A percentile compares a stretch with the other conserved stretches of the same genome.
phyloP scores from a whole-genome alignment of 768 basidiomycete species.

The Auricularia sp. region DNA sequence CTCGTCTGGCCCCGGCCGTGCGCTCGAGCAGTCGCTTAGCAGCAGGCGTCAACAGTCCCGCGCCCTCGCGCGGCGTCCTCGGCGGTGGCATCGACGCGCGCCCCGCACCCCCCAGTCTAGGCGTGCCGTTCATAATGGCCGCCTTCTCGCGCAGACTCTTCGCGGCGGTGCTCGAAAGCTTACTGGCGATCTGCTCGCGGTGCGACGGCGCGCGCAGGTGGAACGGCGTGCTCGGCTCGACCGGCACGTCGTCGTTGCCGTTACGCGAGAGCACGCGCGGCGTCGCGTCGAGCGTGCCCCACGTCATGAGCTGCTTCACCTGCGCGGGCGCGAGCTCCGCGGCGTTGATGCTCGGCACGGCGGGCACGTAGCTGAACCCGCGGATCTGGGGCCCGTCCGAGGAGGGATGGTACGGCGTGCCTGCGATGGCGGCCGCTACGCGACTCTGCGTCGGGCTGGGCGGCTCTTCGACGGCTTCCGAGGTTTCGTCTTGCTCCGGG shows the following conservation, averaged over 20 bases:
- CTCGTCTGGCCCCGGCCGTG: constrained; percentile 50
- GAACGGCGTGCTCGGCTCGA: constrained; percentile 53
- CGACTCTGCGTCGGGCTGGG: constrained; percentile 86
- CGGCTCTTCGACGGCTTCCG: constrained; percentile 40
- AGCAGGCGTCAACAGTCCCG: constrained; percentile 79
- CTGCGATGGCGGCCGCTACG: constrained; percentile 86
- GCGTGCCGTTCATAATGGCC: constrained; percentile 39
- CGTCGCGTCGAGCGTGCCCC: constrained; percentile 88
- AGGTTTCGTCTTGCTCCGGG: constrained; percentile 52
- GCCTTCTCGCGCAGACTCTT: constrained; percentile 75
- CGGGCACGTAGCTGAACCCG: constrained; percentile 70
- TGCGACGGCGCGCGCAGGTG: constrained; percentile 65
- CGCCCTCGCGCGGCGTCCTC: constrained; percentile 68
- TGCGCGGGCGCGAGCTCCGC: constrained; percentile 70
- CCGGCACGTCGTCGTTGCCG: constrained; percentile 16
- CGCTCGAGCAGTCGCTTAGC: constrained; percentile 66
- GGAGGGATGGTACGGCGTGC: constrained; percentile 49
- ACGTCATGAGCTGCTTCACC: constrained; percentile 92
- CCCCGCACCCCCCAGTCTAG: constrained; percentile 29
- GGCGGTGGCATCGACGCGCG: constrained; percentile 72
- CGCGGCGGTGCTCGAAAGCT: constrained; percentile 70
- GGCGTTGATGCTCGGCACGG: constrained; percentile 80
- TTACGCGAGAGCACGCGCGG: constrained; percentile 74
- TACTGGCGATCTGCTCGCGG: constrained; percentile 74
- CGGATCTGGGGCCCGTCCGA: constrained; percentile 30